Base-by-base conservation (phyloP, 176 grass and related monocot species). In the Raddia distichophylla region DNA sequence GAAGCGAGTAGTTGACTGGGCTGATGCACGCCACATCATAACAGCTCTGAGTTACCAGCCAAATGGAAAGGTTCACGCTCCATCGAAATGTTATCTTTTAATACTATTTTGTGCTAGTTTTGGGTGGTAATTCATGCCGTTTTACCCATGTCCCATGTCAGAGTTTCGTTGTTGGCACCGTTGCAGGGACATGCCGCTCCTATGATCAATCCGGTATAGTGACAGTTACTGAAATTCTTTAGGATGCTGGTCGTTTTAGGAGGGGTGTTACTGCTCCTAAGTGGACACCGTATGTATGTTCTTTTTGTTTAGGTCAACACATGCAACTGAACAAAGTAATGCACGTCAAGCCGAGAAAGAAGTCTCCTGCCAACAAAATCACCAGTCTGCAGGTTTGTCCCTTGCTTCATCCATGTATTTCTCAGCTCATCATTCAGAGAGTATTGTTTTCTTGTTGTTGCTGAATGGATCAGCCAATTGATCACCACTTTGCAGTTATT, bases 1-100 rank as follows among this genome's bases (percentile, higher is more conserved):
- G 8, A 97, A 84, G 64, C 86, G 88, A 35, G 91, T 97, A 7
- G 77, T 85, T 86, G 91, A 93, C 69, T 97, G 91, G 91, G 84
- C 72, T 73, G 94, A 93, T 74, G 47, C 73, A 35, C 71, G 78
- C 33, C 64, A 87, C 53, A 87, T 97, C 60, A 68, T 97, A 69
- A 97, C 88, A 53, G 82, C 94, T 46, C 66, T 97, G 35, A 83
- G 76, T 83, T 89, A 91, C 80, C 62, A 68, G 19, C 91, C 94
- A 63, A 86, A 97, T 87, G 88, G 86, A 75, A 91, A 93, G 94
- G 94, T 91, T 82, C 2, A 11, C 44, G 7, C 27, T 32, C 61
- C n/a, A 56, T 57, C 27, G 15, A 50, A 35, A 75, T 75, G 46
- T 44, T 35, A 53, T 34, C 37, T 51, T 32, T 52, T 22, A 59